Conservation (phyloP, 2,329 filamentous ascomycete species). For the Claviceps quebecensis region DNA sequence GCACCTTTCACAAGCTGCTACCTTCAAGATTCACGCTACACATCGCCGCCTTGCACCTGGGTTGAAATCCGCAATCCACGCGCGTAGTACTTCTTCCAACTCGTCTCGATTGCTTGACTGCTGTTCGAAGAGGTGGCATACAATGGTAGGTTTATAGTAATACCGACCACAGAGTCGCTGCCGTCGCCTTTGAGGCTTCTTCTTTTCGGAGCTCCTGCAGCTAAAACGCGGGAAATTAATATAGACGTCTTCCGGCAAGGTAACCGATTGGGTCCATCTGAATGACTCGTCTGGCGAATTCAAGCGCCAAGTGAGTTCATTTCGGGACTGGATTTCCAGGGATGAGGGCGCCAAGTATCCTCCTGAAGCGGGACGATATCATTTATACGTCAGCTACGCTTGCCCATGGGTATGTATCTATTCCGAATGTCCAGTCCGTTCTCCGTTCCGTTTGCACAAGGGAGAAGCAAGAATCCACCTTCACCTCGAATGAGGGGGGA, state of each 20-base stretch:
- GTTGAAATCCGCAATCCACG: background rate
- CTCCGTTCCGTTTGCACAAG: too few species aligned
- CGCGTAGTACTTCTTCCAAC: background rate
- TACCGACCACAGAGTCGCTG: background rate
- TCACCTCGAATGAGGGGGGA: too few species aligned
- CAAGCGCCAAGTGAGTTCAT: conserved; percentile 73
- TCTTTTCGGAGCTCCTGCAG: background rate
- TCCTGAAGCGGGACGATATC: conserved; percentile 78
- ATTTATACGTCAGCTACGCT: conserved; percentile 88
- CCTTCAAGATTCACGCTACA: background rate
- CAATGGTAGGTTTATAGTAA: background rate
- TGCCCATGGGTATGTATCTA: conserved; percentile 62
- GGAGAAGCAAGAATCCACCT: too few species aligned
- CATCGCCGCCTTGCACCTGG: background rate
- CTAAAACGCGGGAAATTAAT: background rate
- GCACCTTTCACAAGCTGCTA: background rate
- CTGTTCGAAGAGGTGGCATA: background rate
- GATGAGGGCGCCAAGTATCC: conserved; percentile 62
- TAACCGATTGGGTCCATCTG: conserved; percentile 74
- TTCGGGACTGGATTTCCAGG: conserved; percentile 66
- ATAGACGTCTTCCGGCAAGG: conserved; percentile 6
- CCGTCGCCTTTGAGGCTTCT: background rate
- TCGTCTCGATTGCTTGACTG: background rate
- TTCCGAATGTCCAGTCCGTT: background rate
- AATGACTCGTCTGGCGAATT: conserved; percentile 77